A percentile compares a stretch with the other conserved stretches of the same genome.
These are phyloP conservation scores for Umbelopsis isabellina DNA, from an alignment of 192 early-diverging fungal species.

Conservation along the genomic window DNA sequence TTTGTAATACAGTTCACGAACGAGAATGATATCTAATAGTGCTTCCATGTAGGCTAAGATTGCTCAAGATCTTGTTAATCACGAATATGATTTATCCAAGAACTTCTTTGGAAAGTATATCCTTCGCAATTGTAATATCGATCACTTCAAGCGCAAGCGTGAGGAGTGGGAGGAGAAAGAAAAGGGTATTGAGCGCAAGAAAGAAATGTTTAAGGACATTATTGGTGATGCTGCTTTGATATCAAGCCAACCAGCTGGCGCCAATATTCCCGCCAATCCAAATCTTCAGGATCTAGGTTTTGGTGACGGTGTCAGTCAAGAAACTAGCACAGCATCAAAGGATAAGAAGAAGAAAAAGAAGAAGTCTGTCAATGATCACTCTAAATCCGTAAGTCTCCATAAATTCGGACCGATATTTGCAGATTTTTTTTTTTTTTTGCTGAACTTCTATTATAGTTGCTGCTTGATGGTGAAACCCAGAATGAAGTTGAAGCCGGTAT, in stretches of 20 bases:
- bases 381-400: conserved; percentile 29
- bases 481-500: conserved; percentile 12
- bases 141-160: conserved; percentile 71
- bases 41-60: conserved; percentile 60
- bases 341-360: conserved; percentile 56
- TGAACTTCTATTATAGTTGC: neutral
- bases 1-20: neutral
- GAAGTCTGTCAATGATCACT: conserved; percentile 50
- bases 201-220: conserved; percentile 83
- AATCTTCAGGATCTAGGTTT: conserved; percentile 63
- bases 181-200: conserved; percentile 71
- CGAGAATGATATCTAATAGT: neutral
- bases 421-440: no score
- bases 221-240: conserved; percentile 51
- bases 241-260: conserved; percentile 29
- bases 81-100: conserved; percentile 56
- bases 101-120: conserved; percentile 76
- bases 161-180: conserved; percentile 79
- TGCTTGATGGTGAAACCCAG: neutral
- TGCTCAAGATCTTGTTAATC: conserved; percentile 65
- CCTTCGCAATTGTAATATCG: conserved; percentile 77
- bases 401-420: neutral
- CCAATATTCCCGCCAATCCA: conserved; percentile 43
- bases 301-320: conserved; percentile 45
- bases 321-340: conserved; percentile 39